A percentile compares a stretch with the other conserved stretches of the same genome.
Evolutionary conservation across 495 filamentous ascomycete species (phyloP).

Genomic region (Penicillium manginii): DNA sequence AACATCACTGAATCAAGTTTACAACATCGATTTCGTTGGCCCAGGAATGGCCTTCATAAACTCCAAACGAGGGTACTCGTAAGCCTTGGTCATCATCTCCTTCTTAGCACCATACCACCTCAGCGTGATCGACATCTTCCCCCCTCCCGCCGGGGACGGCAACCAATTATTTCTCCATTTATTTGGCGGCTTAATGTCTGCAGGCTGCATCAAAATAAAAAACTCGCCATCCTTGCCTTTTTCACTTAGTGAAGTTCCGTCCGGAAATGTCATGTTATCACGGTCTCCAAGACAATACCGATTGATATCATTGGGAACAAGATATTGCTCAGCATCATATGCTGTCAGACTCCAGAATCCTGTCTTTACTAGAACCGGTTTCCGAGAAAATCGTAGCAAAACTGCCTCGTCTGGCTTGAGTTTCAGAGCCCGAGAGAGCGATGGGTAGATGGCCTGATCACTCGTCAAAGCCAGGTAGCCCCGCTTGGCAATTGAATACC

Average conservation of each 20-base stretch:
- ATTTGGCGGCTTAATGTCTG: background rate
- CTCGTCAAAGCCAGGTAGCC: background rate
- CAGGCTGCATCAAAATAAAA: background rate
- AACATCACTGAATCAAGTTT: background rate
- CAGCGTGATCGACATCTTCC: slow-evolving; percentile 1
- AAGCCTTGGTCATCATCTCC: slow-evolving; percentile 3
- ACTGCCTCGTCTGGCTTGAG: background rate
- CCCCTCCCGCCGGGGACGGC: background rate
- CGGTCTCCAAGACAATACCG: slow-evolving; percentile 2
- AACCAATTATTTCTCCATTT: slow-evolving; percentile 1
- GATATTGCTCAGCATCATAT: slow-evolving; percentile 2
- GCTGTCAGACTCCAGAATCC: background rate
- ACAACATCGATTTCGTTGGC: background rate
- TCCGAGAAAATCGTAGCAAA: background rate
- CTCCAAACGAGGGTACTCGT: slow-evolving; percentile 2
- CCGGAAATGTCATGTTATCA: background rate
- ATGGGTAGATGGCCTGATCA: background rate
- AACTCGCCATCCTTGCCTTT: background rate
- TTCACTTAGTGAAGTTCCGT: background rate
- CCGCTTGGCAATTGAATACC: slow-evolving; percentile 1
- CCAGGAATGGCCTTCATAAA: background rate
- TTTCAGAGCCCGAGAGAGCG: background rate
- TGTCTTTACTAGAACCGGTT: background rate
- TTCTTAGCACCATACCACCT: slow-evolving; percentile 3
- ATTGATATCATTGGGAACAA: background rate